These are phyloP conservation scores for Omphalea diandra DNA, from an alignment of 441 rosid species.

Conservation along the genomic window DNA sequence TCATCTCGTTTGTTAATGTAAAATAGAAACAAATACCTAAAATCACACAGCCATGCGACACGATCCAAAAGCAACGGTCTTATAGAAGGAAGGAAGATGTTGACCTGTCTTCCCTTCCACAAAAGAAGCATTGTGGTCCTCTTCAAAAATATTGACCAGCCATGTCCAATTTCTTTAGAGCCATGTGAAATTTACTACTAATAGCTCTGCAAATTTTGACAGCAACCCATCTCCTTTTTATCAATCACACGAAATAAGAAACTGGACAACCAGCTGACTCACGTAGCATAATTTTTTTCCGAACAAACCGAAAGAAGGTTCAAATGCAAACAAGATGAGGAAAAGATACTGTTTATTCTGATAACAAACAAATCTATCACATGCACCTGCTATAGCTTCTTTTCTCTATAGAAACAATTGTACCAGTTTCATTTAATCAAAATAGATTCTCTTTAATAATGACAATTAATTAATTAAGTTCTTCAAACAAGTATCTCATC, in stretches of 20 bases:
- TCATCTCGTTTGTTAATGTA: too few relatives aligned
- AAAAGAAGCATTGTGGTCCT: background rate
- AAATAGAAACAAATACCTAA: too few relatives aligned
- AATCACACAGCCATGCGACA: conserved; percentile 2
- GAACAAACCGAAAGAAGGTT: background rate
- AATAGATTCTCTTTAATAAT: background rate
- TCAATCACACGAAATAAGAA: background rate
- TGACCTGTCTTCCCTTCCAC: background rate
- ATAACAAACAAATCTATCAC: conserved; percentile 11
- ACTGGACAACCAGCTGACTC: background rate
- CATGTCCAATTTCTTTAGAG: too few relatives aligned
- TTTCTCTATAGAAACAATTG: background rate
- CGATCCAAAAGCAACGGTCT: conserved; percentile 25
- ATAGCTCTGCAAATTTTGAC: too few relatives aligned
- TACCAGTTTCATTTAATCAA: background rate
- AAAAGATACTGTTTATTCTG: background rate
- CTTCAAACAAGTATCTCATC: too few relatives aligned
- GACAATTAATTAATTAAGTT: background rate
- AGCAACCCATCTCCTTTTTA: background rate
- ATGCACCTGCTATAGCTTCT: conserved; percentile 7
- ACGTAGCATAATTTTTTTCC: background rate
- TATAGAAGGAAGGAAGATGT: conserved; percentile 9
- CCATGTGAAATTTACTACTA: too few relatives aligned
- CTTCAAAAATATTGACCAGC: too few relatives aligned
- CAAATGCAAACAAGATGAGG: conserved; percentile 9